Evolutionary conservation across 2,329 filamentous ascomycete genomes (phyloP).

Genomic region (Sclerotinia borealis): DNA sequence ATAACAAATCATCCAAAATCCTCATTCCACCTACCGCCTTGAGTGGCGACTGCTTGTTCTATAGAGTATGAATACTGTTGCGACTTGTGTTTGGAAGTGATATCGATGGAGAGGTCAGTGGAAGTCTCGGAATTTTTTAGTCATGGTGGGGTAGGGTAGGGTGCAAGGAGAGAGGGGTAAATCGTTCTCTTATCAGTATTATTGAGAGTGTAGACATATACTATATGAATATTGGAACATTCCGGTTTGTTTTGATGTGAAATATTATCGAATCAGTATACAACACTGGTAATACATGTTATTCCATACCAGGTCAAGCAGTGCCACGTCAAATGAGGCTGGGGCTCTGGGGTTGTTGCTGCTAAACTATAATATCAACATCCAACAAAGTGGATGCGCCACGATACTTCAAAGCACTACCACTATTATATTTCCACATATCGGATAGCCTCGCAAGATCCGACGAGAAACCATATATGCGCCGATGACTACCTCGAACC

Average conservation of each 20-base stretch:
- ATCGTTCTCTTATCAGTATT: no score
- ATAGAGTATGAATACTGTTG: conserved; percentile 52
- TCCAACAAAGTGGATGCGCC: neutral
- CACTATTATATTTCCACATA: neutral
- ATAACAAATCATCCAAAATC: conserved; percentile 50
- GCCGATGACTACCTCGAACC: neutral
- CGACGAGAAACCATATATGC: neutral
- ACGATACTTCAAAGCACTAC: neutral
- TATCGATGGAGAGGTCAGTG: conserved; percentile 43
- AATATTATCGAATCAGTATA: neutral
- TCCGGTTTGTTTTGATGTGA: no score
- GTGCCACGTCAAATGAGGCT: neutral
- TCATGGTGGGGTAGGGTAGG: conserved; percentile 58
- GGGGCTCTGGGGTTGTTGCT: neutral
- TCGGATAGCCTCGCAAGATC: neutral
- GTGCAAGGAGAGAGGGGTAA: conserved; percentile 57
- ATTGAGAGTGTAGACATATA: no score
- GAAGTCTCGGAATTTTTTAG: conserved; percentile 48
- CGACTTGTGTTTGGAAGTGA: conserved; percentile 44
- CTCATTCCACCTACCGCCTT: conserved; percentile 54
- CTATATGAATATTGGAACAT: no score
- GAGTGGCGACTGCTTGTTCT: conserved; percentile 40
- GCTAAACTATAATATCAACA: no score
- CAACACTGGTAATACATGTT: neutral
- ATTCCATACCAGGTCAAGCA: no score